Conservation (phyloP, 1,284 basidiomycete species). For the Takashimella tepidaria region DNA sequence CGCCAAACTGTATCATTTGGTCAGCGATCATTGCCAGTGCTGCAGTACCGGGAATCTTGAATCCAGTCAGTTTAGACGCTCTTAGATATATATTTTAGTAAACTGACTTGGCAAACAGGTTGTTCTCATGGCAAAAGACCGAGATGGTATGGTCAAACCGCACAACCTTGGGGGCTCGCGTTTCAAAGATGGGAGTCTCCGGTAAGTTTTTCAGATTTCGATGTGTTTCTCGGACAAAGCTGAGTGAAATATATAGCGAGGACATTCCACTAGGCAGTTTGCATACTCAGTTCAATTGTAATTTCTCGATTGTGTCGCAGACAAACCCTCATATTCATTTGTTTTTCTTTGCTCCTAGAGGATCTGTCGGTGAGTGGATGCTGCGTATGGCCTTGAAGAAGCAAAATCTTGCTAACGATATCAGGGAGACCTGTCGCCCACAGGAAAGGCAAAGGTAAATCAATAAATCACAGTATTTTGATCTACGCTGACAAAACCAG, state of each 20-base stretch:
- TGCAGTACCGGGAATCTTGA: slow-evolving; percentile 48
- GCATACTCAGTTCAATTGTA: slow-evolving; percentile 93
- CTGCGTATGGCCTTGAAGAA: neutral
- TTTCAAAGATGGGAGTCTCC: slow-evolving; percentile 85
- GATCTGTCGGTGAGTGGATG: slow-evolving; percentile 70
- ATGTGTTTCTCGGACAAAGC: neutral
- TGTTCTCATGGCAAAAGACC: slow-evolving; percentile 87
- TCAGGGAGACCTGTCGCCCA: slow-evolving; percentile 25
- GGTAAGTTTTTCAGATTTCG: slow-evolving; percentile 49
- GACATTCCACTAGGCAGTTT: slow-evolving; percentile 91
- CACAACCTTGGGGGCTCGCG: slow-evolving; percentile 86
- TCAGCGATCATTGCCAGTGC: slow-evolving; percentile 49
- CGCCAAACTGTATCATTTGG: slow-evolving; percentile 72
- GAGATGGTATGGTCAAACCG: slow-evolving; percentile 74
- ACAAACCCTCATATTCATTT: slow-evolving; percentile 96
- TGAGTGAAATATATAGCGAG: slow-evolving; percentile 53
- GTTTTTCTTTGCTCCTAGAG: slow-evolving; percentile 95
- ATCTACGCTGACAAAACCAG: slow-evolving; percentile 43
- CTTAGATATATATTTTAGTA: slow-evolving; percentile 47
- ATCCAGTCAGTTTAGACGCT: slow-evolving; percentile 34
- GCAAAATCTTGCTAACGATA: neutral
- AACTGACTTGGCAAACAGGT: too few species aligned
- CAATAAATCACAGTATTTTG: neutral
- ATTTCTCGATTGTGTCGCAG: slow-evolving; percentile 86
- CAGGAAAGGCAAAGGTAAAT: slow-evolving; percentile 17